Evolutionary conservation across 73 alveolate species (phyloP).

Genomic region (Paramecium pentaurelia): DNA sequence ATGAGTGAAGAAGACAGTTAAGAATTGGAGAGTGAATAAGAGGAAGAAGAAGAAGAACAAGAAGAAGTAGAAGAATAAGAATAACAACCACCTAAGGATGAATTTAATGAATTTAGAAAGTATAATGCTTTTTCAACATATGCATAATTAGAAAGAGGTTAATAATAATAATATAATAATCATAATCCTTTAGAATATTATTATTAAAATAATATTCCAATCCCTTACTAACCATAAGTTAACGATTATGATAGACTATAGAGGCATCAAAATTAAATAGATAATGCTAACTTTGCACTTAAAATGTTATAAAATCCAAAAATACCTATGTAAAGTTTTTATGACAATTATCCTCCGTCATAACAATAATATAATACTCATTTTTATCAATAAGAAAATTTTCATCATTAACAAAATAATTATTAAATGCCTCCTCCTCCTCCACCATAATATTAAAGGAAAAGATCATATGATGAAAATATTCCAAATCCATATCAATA

Average conservation of each 20-base stretch:
- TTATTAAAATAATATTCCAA: background rate
- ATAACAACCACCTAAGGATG: background rate
- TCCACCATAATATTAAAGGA: background rate
- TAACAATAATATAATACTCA: background rate
- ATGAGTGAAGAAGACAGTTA: conserved; percentile 18
- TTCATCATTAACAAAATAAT: background rate
- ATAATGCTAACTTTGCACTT: background rate
- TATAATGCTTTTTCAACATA: background rate
- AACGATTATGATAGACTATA: background rate
- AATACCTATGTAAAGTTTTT: background rate
- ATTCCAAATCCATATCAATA: background rate
- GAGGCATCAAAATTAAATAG: background rate
- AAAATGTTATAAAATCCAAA: background rate
- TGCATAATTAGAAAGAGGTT: conserved; percentile 5
- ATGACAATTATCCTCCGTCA: background rate
- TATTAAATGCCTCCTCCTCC: background rate
- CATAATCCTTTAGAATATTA: conserved; percentile 5
- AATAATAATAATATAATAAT: background rate
- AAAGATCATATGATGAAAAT: background rate
- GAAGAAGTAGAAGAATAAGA: background rate
- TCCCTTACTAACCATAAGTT: background rate
- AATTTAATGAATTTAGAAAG: conserved; percentile 18
- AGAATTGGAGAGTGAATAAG: conserved; percentile 15
- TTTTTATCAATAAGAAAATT: background rate
- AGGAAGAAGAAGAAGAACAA: conserved; percentile 2